phyloP scores from a whole-genome alignment of 306 rosid genomes.

The Betula pendula region DNA sequence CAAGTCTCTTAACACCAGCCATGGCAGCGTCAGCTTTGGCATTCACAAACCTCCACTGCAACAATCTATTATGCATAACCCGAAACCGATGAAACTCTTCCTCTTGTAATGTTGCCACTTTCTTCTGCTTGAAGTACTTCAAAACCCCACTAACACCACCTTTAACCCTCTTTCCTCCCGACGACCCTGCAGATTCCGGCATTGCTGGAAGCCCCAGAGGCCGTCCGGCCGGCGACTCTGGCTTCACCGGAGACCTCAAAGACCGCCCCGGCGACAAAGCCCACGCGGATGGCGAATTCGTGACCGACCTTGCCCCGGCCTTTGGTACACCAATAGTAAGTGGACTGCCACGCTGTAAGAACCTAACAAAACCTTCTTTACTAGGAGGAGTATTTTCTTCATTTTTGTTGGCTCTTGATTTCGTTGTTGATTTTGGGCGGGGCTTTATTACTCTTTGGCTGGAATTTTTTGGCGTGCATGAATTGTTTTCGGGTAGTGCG shows the following conservation, averaged over 20 bases:
- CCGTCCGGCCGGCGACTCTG: background rate
- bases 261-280: conserved; percentile 72
- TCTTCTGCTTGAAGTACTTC: conserved; percentile 65
- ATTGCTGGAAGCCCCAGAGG: background rate
- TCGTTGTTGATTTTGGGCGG: conserved; percentile 53
- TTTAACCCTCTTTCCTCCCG: background rate
- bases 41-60: conserved; percentile 75
- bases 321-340: conserved; percentile 34
- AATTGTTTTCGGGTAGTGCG: background rate
- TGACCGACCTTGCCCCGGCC: conserved; percentile 13
- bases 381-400: conserved; percentile 19
- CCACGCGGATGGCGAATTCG: conserved; percentile 65
- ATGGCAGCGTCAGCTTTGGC: conserved; percentile 49
- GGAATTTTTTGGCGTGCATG: conserved; percentile 1
- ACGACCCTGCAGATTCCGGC: conserved; percentile 12
- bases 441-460: conserved; percentile 27
- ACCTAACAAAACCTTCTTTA: conserved; percentile 26
- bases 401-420: conserved; percentile 27
- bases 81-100: conserved; percentile 55
- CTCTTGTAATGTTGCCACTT: conserved; percentile 42
- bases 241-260: conserved; percentile 26
- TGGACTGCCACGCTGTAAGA: conserved; percentile 32
- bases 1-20: conserved; percentile 28
- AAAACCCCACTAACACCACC: conserved; percentile 49
- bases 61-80: conserved; percentile 55